Evolutionary conservation across 1,284 basidiomycete genomes (phyloP).

Genomic region (Rhodotorula sp.): DNA sequence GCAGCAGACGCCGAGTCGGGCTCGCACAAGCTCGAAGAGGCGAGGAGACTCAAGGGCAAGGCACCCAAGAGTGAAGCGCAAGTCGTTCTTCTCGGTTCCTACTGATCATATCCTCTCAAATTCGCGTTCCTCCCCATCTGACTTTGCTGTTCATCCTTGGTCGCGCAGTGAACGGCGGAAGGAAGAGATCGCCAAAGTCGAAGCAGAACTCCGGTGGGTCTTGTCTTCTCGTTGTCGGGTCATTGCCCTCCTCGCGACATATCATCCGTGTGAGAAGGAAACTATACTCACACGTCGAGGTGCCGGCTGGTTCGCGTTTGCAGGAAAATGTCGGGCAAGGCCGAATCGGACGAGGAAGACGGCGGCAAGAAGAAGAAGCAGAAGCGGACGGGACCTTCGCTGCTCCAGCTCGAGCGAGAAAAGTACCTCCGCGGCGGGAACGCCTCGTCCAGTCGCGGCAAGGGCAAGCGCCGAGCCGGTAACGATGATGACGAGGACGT

Average conservation of each 20-base stretch:
- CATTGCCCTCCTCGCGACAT: too few species aligned
- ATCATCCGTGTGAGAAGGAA: too few species aligned
- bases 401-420: constrained; percentile 44
- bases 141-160: not conserved
- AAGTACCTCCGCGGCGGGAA: constrained; percentile 34
- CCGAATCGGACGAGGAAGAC: constrained; percentile 26
- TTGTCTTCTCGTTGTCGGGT: not conserved
- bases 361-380: constrained; percentile 16
- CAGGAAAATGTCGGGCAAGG: constrained; percentile 28
- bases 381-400: constrained; percentile 38
- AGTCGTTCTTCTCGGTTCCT: not conserved
- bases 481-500: constrained; percentile 37
- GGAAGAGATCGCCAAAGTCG: constrained; percentile 79
- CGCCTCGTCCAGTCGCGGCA: not conserved
- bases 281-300: too few species aligned
- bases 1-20: constrained; percentile 4
- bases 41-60: constrained; percentile 61
- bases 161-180: constrained; percentile 61
- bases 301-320: too few species aligned
- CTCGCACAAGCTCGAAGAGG: constrained; percentile 57
- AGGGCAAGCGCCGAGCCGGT: constrained; percentile 31
- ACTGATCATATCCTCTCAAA: not conserved
- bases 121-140: not conserved
- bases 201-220: constrained; percentile 64
- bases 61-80: constrained; percentile 52